These are phyloP conservation scores for Trichoderma polysporum DNA, from an alignment of 2,329 filamentous ascomycete genomes.

Conservation along the genomic window DNA sequence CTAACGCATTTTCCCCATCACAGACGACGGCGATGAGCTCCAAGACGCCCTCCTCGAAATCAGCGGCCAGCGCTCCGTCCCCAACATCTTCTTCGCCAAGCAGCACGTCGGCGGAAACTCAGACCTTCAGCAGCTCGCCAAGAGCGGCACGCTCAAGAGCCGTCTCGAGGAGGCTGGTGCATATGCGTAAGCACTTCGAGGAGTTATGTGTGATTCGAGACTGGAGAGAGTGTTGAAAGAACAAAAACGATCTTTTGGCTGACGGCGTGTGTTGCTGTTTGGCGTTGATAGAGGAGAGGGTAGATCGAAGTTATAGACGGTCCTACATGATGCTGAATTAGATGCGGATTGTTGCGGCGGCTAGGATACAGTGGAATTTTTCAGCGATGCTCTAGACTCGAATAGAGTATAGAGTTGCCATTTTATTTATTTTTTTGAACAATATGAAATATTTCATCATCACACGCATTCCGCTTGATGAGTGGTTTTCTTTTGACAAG, in stretches of 20 bases:
- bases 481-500: background rate
- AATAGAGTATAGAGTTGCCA: background rate
- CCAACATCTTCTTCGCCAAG: constrained; percentile 90
- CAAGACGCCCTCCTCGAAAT: constrained; percentile 81
- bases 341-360: background rate
- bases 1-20: background rate
- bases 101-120: constrained; percentile 97
- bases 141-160: constrained; percentile 39
- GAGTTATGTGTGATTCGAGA: background rate
- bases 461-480: background rate
- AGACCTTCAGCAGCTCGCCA: constrained; percentile 66
- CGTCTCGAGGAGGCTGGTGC: constrained; percentile 46
- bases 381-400: background rate
- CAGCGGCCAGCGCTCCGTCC: constrained; percentile 82
- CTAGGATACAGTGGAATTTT: background rate
- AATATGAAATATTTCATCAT: background rate
- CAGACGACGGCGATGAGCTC: constrained; percentile 79
- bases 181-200: constrained; percentile 38
- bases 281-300: background rate
- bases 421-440: background rate
- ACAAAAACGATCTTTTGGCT: background rate
- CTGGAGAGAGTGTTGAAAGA: background rate
- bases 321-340: background rate
- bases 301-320: constrained; percentile 1
- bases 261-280: constrained; percentile 14